Base-by-base conservation (phyloP, 768 basidiomycete genomes). In the Tubosaeta sp. region DNA sequence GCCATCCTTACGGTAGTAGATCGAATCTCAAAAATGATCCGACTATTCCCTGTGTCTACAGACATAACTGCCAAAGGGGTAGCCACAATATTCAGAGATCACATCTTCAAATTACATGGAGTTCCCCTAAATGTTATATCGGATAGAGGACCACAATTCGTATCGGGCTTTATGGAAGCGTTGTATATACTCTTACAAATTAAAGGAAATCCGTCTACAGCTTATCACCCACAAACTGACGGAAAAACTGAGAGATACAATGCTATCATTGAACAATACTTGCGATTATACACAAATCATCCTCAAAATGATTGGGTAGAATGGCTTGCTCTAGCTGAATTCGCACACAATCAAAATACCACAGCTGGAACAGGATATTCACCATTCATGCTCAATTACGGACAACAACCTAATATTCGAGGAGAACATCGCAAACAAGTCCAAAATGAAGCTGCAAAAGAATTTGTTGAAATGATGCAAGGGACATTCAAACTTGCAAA, bases 211-310 rank as follows among this genome's bases (percentile, higher is more conserved):
- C 52, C 69, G 0, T 71, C 68, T 2, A 77, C 76, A 0, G 74
- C 74, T 0, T 76, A 69, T 52, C 76, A 76, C 46, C 76, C 76
- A 0, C 68, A 55, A 32, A 39, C 21, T 1, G 6, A 39, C 21
- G 38, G 21, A 29, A 25, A 29, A 10, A 29, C 25, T 3, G 41
- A 43, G 5, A 9, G 27, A 1, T 16, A 14, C 6, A 43, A 43
- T 18, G 14, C 25, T 1, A 6, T 2, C 6, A 14, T 43, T 3
- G 41, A 43, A 14, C 25, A 43, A 18, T 43, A 43, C 10, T 24
- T 43, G 2, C 25, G 16, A n/a, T 5, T 29, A 6, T 25, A 42
- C 25, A 42, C 24, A 25, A 42, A 42, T 9, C 41, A 42, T 9
- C 6, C 24, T 2, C 41, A 42, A 16, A 16, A 5, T 6, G 25